Evolutionary conservation across 306 rosid genomes (phyloP).

Genomic region (Morella rubra): DNA sequence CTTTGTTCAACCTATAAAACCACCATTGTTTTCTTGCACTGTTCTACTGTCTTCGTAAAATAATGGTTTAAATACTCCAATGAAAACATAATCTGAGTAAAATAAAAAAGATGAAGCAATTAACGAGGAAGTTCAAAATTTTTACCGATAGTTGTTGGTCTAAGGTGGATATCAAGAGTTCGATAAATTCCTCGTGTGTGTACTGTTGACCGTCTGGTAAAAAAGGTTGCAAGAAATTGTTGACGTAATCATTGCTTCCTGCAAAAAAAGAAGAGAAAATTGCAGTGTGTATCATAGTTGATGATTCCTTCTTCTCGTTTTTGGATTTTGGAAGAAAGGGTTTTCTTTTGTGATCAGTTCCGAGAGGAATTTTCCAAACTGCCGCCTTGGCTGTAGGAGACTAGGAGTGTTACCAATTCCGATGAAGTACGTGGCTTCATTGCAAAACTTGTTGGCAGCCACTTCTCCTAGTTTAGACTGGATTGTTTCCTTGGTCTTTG

Average conservation of each 20-base stretch:
- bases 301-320: neutral
- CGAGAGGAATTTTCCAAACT: neutral
- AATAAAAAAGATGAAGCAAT: neutral
- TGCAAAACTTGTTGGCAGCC: conserved; percentile 52
- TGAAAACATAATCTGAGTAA: too few relatives aligned
- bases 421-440: conserved; percentile 66
- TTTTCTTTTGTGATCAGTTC: neutral
- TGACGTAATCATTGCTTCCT: conserved; percentile 92
- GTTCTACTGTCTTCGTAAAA: too few relatives aligned
- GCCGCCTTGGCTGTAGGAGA: neutral
- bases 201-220: conserved; percentile 77
- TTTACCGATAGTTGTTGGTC: conserved; percentile 54
- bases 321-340: too few relatives aligned
- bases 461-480: conserved; percentile 48
- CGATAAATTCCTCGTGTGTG: conserved; percentile 66
- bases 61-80: too few relatives aligned
- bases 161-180: conserved; percentile 52
- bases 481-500: conserved; percentile 48
- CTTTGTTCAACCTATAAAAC: too few relatives aligned
- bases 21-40: neutral
- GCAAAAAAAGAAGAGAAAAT: neutral
- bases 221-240: conserved; percentile 87
- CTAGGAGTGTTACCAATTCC: conserved; percentile 67
- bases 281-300: neutral
- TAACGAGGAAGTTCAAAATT: neutral